A percentile compares a stretch with the other conserved stretches of the same genome.
Evolutionary conservation across 192 early-diverging fungal genomes (phyloP).

Genomic region (Diversispora epigaea): DNA sequence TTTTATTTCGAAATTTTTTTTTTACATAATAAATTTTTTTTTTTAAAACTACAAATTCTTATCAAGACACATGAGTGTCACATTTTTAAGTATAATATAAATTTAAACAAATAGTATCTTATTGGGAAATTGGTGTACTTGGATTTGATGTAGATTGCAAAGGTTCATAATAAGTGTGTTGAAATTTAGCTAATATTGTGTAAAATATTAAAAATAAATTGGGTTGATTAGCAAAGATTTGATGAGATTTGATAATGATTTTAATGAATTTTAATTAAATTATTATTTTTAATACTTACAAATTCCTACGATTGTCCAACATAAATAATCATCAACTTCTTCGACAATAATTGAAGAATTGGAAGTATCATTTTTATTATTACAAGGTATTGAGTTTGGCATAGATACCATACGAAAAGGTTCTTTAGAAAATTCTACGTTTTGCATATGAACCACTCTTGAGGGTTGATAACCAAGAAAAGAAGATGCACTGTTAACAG

Average conservation of each 20-base stretch:
- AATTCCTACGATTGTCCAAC: slow-evolving; percentile 85
- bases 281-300: slow-evolving; percentile 61
- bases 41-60: no score
- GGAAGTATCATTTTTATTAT: not conserved
- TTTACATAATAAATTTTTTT: no score
- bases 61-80: no score
- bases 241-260: no score
- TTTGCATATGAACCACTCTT: slow-evolving; percentile 30
- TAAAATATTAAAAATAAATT: not conserved
- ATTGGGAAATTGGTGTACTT: slow-evolving; percentile 12
- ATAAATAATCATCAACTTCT: slow-evolving; percentile 74
- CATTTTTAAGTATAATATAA: no score
- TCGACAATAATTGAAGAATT: slow-evolving; percentile 23
- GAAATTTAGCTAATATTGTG: not conserved
- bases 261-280: no score
- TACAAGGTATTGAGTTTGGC: not conserved
- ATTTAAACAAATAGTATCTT: not conserved
- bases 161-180: not conserved
- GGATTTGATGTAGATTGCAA: not conserved
- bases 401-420: slow-evolving; percentile 36
- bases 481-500: slow-evolving; percentile 17
- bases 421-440: slow-evolving; percentile 32
- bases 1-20: no score
- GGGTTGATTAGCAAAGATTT: no score
- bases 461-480: slow-evolving; percentile 32